Evolutionary conservation across 2,329 filamentous ascomycete species (phyloP).

Genomic region (Graphiopsis chlorocephala): DNA sequence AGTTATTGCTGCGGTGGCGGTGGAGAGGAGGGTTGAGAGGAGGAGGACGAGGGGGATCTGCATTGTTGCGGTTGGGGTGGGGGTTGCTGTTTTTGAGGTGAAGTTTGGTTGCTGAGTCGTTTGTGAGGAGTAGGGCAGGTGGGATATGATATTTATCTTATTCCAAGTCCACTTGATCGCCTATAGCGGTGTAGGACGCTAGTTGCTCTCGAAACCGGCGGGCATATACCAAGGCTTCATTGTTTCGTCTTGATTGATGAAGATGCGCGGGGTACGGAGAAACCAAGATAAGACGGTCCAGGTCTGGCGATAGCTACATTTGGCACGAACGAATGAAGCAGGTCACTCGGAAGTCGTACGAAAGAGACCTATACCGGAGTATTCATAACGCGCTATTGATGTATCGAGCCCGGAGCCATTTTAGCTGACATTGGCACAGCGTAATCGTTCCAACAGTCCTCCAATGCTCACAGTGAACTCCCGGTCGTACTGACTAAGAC

Average conservation of each 20-base stretch:
- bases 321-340: neutral
- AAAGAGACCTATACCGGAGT: neutral
- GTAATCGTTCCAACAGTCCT: neutral
- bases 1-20: conserved; percentile 41
- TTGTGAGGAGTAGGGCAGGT: neutral
- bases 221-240: neutral
- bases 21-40: conserved; percentile 21
- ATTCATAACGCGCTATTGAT: neutral
- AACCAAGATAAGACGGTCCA: neutral
- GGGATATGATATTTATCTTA: neutral
- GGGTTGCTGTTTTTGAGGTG: neutral
- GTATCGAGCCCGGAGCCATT: neutral
- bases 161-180: neutral
- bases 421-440: neutral
- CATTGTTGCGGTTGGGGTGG: neutral
- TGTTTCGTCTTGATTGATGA: neutral
- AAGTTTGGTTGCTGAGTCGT: neutral
- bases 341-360: neutral
- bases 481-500: neutral
- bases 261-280: neutral
- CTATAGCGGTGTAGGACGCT: neutral
- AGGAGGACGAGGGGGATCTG: neutral
- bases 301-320: neutral
- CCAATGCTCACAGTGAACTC: no score
- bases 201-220: neutral